A percentile compares a stretch with the other conserved stretches of the same genome.
These are phyloP conservation scores for Paramecium tetraurelia DNA, from an alignment of 73 alveolate species.

Conservation along the genomic window DNA sequence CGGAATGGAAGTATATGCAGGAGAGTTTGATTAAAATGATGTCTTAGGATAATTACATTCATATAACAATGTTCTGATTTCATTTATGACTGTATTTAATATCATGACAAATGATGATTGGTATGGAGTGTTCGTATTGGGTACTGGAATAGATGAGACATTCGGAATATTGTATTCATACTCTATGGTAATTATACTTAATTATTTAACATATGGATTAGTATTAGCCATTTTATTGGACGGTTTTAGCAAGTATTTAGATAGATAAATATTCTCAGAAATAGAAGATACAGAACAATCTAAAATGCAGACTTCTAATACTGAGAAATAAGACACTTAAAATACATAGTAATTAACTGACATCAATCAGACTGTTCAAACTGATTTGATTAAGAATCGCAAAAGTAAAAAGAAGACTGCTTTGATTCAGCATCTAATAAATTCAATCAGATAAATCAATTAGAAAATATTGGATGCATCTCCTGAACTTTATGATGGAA, in stretches of 20 bases:
- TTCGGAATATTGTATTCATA: neutral
- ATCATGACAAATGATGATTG: constrained; percentile 48
- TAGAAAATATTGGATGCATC: neutral
- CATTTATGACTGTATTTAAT: constrained; percentile 17
- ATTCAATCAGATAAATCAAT: neutral
- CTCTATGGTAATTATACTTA: neutral
- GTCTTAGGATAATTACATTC: constrained; percentile 32
- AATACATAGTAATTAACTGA: neutral
- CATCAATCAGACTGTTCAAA: neutral
- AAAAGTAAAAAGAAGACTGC: neutral
- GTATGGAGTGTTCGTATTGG: constrained; percentile 27
- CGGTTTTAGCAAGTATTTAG: neutral
- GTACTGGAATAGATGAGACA: neutral
- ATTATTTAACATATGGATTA: constrained; percentile 34
- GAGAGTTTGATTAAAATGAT: neutral
- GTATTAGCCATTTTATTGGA: constrained; percentile 29
- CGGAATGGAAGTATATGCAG: constrained; percentile 25
- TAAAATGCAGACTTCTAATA: neutral
- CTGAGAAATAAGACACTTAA: neutral
- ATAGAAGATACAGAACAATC: neutral
- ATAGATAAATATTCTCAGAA: neutral
- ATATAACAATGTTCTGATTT: neutral
- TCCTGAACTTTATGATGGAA: neutral
- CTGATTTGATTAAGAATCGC: neutral
- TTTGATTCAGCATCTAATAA: neutral